phyloP scores from a whole-genome alignment of 495 filamentous ascomycete genomes.

The Podospora fimiseda region DNA sequence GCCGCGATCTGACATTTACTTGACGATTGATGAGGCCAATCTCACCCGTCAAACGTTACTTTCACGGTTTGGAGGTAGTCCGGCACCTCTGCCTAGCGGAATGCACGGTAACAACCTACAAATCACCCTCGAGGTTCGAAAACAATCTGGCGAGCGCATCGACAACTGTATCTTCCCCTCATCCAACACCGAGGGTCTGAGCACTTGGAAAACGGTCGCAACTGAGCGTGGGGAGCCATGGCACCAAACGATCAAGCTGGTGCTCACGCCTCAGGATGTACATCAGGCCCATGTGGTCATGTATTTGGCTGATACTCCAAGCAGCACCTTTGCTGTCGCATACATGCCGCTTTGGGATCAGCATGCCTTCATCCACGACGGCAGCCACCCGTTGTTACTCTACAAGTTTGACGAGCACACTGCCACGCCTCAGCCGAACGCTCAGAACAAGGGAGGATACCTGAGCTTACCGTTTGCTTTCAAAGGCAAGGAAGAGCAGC shows the following conservation, averaged over 20 bases:
- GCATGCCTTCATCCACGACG: conserved; percentile 85
- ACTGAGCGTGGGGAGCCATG: conserved; percentile 71
- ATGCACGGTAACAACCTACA: conserved; percentile 70
- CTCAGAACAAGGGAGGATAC: conserved; percentile 70
- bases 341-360: conserved; percentile 94
- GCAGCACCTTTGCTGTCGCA: conserved; percentile 79
- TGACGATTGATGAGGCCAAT: conserved; percentile 70
- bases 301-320: conserved; percentile 76
- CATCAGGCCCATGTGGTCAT: conserved; percentile 81
- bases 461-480: conserved; percentile 72
- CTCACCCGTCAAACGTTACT: conserved; percentile 72
- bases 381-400: conserved; percentile 69
- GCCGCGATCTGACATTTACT: conserved; percentile 85
- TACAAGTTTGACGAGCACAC: conserved; percentile 91
- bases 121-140: conserved; percentile 81
- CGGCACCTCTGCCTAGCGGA: conserved; percentile 56
- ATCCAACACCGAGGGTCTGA: conserved; percentile 66
- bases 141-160: conserved; percentile 67
- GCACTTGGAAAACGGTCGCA: conserved; percentile 81
- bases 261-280: conserved; percentile 73
- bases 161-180: conserved; percentile 82
- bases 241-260: conserved; percentile 81
- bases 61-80: conserved; percentile 70
- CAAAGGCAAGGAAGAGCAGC: conserved; percentile 55
- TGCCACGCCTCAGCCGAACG: conserved; percentile 40